Evolutionary conservation across 2,329 filamentous ascomycete genomes (phyloP).

Genomic region (Aspergillus ustus): DNA sequence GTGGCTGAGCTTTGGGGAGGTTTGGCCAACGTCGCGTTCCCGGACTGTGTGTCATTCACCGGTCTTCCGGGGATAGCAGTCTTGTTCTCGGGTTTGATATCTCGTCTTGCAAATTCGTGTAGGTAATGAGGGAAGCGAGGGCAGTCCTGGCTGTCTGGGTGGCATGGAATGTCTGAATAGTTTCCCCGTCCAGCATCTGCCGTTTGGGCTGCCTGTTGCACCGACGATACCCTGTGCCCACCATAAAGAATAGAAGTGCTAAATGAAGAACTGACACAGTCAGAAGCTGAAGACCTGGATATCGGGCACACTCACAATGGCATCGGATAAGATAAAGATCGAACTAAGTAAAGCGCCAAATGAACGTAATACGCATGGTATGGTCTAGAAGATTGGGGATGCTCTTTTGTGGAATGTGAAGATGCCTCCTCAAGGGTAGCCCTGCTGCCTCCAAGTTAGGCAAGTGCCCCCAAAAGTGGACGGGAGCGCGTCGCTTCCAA

Average conservation of each 20-base stretch:
- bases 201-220: neutral
- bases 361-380: neutral
- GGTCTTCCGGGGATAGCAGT: neutral
- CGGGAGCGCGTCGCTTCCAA: neutral
- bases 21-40: neutral
- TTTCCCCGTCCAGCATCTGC: neutral
- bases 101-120: slow-evolving; percentile 5
- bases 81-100: neutral
- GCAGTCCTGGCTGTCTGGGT: neutral
- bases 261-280: slow-evolving; percentile 6
- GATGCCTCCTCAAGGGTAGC: neutral
- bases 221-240: neutral
- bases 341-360: neutral
- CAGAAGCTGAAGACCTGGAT: neutral
- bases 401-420: neutral
- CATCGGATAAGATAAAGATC: slow-evolving; percentile 3
- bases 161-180: neutral
- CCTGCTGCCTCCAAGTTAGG: neutral
- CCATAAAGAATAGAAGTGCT: slow-evolving; percentile 14
- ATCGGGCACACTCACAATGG: slow-evolving; percentile 2
- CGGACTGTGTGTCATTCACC: neutral
- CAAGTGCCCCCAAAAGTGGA: neutral
- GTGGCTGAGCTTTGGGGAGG: slow-evolving; percentile 17
- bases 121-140: neutral
- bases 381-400: neutral